Base-by-base conservation (phyloP, 148 eudicot species). In the Camellia sinensis region DNA sequence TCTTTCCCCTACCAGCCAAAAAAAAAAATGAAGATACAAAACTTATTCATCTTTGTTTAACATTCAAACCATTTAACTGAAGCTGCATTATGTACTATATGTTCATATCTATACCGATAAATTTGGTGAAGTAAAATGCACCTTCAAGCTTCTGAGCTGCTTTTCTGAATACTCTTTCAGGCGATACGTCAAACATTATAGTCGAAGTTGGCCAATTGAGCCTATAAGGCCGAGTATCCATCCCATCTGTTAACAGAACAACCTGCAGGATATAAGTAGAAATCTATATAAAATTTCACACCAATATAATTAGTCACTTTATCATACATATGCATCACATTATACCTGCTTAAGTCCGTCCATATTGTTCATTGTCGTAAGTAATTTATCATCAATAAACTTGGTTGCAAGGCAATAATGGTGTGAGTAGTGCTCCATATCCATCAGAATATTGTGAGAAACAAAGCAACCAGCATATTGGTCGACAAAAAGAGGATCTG, bases 161-260 rank as follows among this genome's bases (percentile, higher is more conserved):
- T 79, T 71, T 75, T 43, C 3, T 75, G 76, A 83, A 93, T 44
- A 93, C 82, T 69, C 70, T 77, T 37, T 86, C 92, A 4, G 90
- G 94, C 63, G 97, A 95, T 59, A 95, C 71, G 59, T 93, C 97
- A 83, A 83, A 93, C 44, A 95, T 81, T 84, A 95, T 63, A 41
- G 94, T 93, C 60, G 97, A 93, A 75, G 68, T 78, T 14, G 94
- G 97, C 99, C 99, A 95, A 18, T 86, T 86, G 74, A 95, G 91
- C 81, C 97, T 81, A 82, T 90, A 95, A 74, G 93, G 90, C 46
- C 99, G 92, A 79, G 99, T 95, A 79, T 95, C 99, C 83, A 89
- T 89, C 43, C 99, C 99, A 91, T 95, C 97, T 85, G 97, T 95
- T 71, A 95, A 88, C 81, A 95, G 78, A 82, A 95, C 97, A 86